Base-by-base conservation (phyloP, 768 basidiomycete genomes). In the Leccinum rimulosum region DNA sequence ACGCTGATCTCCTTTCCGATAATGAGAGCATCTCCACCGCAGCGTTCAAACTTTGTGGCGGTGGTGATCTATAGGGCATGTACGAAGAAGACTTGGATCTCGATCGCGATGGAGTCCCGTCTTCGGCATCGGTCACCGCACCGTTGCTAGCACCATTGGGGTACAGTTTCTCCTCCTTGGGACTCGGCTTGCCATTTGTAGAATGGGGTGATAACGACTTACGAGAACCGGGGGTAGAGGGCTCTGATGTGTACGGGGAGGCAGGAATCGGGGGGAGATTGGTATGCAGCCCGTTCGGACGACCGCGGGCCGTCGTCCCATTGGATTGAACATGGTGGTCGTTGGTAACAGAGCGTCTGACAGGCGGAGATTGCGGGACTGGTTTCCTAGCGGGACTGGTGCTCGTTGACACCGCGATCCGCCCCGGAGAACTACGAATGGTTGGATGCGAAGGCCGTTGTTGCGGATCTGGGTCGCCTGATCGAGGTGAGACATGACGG, bases 21-120 rank as follows among this genome's bases (percentile, higher is more conserved):
- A 70, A 60, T 14, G 72, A 72, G 10, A 91, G 73, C 73, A 85
- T 81, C 71, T 91, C 87, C 35, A 88, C 74, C 15, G 87, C 89
- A 57, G 88, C 89, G 63, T 80, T 83, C 50, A 92, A 76, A 61
- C 87, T 89, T 73, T 90, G 89, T 1, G 87, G 86, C 55, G 76
- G 80, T 49, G 82, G 82, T 17, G 84, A 74, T 55, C 79, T 79
- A 70, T 81, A 76, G 15, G 84, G 76, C 31, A 84, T 73, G 65
- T 82, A 81, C 14, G 84, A 78, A 17, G 83, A 81, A 49, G 82
- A 80, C 66, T 84, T 86, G 25, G 80, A 71, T 61, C 80, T 76
- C 47, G 75, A 73, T 43, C 83, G 80, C n/a, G 81, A 75, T 50
- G 71, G 71, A 6, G 79, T 74, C 50, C 78, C 78, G 64, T 73